These are phyloP conservation scores for Kodamaea sp. DNA, from an alignment of 1,139 yeast genomes.

Conservation along the genomic window DNA sequence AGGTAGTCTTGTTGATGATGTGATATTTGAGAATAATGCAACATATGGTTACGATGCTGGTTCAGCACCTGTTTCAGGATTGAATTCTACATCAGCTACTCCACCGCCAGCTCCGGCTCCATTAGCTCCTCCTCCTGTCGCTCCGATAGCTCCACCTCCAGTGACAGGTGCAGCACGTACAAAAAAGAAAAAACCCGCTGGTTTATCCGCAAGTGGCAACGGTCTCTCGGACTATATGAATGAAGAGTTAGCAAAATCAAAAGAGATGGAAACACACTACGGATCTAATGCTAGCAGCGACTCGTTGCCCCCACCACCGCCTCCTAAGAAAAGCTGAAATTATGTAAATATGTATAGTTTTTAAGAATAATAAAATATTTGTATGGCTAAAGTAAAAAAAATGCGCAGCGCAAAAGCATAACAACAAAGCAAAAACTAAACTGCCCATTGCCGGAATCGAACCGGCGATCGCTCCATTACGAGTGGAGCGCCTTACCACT, in stretches of 20 bases:
- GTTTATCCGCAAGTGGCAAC: constrained; percentile 21
- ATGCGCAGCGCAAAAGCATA: not conserved
- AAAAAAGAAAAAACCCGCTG: constrained; percentile 32
- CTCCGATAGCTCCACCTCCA: constrained; percentile 12
- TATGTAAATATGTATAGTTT: not conserved
- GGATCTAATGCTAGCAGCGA: constrained; percentile 14
- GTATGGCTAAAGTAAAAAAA: not conserved
- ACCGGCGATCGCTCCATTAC: constrained; percentile 57
- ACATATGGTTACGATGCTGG: constrained; percentile 12
- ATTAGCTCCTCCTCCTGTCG: constrained; percentile 5
- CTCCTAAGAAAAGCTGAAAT: constrained; percentile 11
- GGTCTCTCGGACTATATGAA: constrained; percentile 43
- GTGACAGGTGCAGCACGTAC: constrained; percentile 15
- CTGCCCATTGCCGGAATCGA: constrained; percentile 43
- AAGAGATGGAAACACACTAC: constrained; percentile 27
- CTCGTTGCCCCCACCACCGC: constrained; percentile 32
- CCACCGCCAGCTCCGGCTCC: constrained; percentile 7
- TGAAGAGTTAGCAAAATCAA: constrained; percentile 44
- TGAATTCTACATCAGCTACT: constrained; percentile 5
- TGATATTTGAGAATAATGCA: constrained; percentile 32
- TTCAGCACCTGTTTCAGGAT: constrained; percentile 5
- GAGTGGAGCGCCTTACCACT: constrained; percentile 58
- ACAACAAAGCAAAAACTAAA: not conserved
- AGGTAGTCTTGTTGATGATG: constrained; percentile 33
- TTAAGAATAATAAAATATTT: not conserved